These are phyloP conservation scores for Crotalaria pallida DNA, from an alignment of 306 rosid genomes.

Conservation along the genomic window DNA sequence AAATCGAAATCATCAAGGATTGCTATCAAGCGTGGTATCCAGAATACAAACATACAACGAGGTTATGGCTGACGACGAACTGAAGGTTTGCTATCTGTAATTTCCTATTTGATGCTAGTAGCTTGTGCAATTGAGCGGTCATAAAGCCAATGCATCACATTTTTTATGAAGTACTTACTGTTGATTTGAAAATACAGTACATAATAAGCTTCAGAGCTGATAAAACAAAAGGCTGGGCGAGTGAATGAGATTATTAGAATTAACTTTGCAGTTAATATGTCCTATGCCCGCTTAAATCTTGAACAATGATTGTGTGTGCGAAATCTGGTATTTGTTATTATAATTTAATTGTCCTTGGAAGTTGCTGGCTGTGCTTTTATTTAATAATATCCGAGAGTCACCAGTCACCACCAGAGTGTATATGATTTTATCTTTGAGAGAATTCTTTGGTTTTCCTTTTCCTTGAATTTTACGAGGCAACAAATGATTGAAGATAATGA, in stretches of 20 bases:
- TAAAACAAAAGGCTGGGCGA: neutral
- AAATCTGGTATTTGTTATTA: neutral
- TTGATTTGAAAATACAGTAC: slow-evolving; percentile 3
- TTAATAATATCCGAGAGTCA: neutral
- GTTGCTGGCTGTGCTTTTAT: neutral
- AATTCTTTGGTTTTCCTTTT: neutral
- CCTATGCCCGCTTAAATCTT: neutral
- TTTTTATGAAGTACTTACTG: neutral
- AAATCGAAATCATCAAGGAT: slow-evolving; percentile 96
- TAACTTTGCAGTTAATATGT: neutral
- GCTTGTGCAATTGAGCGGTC: slow-evolving; percentile 1
- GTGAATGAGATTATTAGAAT: slow-evolving; percentile 1
- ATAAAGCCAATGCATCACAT: slow-evolving; percentile 15
- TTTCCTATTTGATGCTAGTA: slow-evolving; percentile 5
- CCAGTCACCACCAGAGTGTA: neutral
- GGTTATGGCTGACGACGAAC: slow-evolving; percentile 90
- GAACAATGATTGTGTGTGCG: neutral
- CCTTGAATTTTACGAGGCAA: neutral
- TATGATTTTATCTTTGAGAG: slow-evolving; percentile 1
- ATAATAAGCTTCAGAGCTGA: neutral
- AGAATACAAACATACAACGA: slow-evolving; percentile 95
- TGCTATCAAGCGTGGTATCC: slow-evolving; percentile 93
- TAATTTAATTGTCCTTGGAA: neutral
- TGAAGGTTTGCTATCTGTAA: slow-evolving; percentile 53
- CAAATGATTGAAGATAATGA: neutral